Conservation (phyloP, 2,329 filamentous ascomycete species). For the Phaeosphaeria sp. region DNA sequence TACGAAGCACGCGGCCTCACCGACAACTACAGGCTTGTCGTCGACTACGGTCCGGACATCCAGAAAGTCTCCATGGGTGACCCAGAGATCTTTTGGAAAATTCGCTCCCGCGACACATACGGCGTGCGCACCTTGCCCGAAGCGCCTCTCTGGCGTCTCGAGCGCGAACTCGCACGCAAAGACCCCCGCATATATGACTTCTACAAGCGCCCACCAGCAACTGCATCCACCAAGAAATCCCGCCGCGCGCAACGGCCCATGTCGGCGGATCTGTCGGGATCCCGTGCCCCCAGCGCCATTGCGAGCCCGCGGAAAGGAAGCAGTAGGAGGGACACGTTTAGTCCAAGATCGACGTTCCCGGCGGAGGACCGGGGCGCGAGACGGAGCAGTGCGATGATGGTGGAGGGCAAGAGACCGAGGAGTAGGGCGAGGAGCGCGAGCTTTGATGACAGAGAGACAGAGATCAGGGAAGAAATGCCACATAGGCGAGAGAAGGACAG, state of each 20-base stretch:
- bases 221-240: slow-evolving; percentile 21
- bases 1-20: slow-evolving; percentile 55
- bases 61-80: slow-evolving; percentile 27
- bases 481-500: slow-evolving; percentile 41
- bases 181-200: slow-evolving; percentile 53
- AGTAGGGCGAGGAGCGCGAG: slow-evolving; percentile 31
- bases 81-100: slow-evolving; percentile 54
- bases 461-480: slow-evolving; percentile 42
- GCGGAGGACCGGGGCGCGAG: slow-evolving; percentile 17
- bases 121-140: slow-evolving; percentile 52
- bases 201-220: slow-evolving; percentile 45
- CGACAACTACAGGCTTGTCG: slow-evolving; percentile 55
- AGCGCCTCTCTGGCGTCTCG: slow-evolving; percentile 53
- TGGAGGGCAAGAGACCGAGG: slow-evolving; percentile 21
- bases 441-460: slow-evolving; percentile 39
- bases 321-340: slow-evolving; percentile 28
- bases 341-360: slow-evolving; percentile 28
- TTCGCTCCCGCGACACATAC: slow-evolving; percentile 43
- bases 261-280: slow-evolving; percentile 19
- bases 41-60: slow-evolving; percentile 48
- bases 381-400: slow-evolving; percentile 15
- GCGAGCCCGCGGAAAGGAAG: slow-evolving; percentile 9
- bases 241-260: slow-evolving; percentile 17
- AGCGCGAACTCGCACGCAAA: slow-evolving; percentile 50
- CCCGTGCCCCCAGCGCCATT: slow-evolving; percentile 10